Evolutionary conservation across 768 basidiomycete species (phyloP), one percentile per base, ranked within the genome.

Genomic region (Suillus variegatus): DNA sequence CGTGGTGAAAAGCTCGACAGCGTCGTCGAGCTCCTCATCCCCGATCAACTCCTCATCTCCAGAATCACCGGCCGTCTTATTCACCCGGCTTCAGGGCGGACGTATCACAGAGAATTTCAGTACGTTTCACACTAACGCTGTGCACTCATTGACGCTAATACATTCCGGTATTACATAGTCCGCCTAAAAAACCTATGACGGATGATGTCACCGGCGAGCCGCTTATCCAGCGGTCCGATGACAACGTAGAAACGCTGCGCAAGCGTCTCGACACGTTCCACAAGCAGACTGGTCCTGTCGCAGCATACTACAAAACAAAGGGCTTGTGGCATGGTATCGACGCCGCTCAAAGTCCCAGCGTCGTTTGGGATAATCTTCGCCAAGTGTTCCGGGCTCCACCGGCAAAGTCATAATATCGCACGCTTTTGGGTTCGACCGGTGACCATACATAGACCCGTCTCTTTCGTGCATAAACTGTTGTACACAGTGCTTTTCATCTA

Each of bases 121-220:
- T 98, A 74, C 75, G 93, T 82, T 16, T 28, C n/a, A 64, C 35
- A 51, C 60, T 32, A 40, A 56, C 49, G 54, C 18, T 41, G 35
- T 60, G 20, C 13, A 49, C 32, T 54, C 69, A 28, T 54, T 43
- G 56, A 66, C 52, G 61, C 67, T 68, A 67, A 68, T 64, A 65
- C 32, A 66, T 35, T 47, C 64, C 6, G 16, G 41, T 43, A 57
- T 22, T 22, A 40, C 38, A 8, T 75, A 99, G 96, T 81, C 97
- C 97, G 6, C 97, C 97, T 38, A 99, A 98, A 85, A 98, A 97
- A 80, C 72, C 88, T n/a, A 91, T 94, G 84, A 84, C 84, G 22
- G 97, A 99, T 79, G 97, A 99, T 77, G 82, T 92, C 43, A 93
- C 95, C 4, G 97, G 97, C 65, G 97, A 99, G 79, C 93, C 95